Base-by-base conservation (phyloP, 495 filamentous ascomycete species). In the Acidomyces sp. region DNA sequence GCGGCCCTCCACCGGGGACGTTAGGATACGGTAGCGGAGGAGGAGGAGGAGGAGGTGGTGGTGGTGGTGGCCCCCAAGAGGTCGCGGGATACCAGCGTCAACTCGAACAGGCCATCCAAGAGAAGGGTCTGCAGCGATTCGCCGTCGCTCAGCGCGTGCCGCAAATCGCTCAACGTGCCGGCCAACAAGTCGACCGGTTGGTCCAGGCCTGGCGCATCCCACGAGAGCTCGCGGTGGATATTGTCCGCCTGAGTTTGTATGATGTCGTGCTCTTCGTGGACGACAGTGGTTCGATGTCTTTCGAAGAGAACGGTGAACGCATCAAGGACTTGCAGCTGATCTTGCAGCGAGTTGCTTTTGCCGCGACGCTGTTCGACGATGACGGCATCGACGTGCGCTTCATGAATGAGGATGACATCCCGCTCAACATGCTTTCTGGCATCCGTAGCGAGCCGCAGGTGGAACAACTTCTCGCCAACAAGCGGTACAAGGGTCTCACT, bases 311-410 rank as follows among this genome's bases (percentile, higher is more conserved):
- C 41, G 77, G 77, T n/a, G 60, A 72, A 30, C 69, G 79, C 36
- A 78, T 78, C 58, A 64, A 72, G 15, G 78, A 83, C 43, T 57
- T 83, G 33, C 67, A 67, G 47, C 61, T 76, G 34, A 80, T 81
- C 40, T 58, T 83, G 19, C 61, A 65, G 6, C 67, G 70, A 9
- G 73, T 80, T 17, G 72, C 77, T 9, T 73, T 67, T 27, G 75
- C 74, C 0, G 76, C 75, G 6, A 72, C 75, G 9, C 71, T 79
- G 16, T 83, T 83, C 44, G 78, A 83, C 48, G 59, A 72, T 19
- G 79, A 83, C 56, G 78, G 78, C 21, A 75, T 83, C 43, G 69
- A 65, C 11, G 64, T 82, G 22, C 74, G 78, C 15, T 82, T 82
- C 62, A 80, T 83, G 79, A 83, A 83, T 57, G 52, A 51, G n/a